Base-by-base conservation (phyloP, 2,329 filamentous ascomycete genomes). In the Phymatotrichopsis omnivora region DNA sequence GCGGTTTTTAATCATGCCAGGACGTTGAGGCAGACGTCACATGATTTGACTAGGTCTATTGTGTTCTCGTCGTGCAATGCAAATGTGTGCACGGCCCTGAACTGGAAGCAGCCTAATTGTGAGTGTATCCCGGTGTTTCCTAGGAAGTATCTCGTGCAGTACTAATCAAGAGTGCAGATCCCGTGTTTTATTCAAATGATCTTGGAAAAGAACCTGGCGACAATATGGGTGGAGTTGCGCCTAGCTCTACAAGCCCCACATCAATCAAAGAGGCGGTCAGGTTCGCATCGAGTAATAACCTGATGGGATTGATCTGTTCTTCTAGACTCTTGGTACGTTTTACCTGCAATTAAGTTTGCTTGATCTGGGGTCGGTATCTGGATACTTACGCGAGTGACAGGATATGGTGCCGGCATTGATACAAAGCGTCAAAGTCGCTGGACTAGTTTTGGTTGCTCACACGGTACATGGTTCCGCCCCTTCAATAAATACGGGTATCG, bases 51-150 rank as follows among this genome's bases (percentile, higher is more conserved):
- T 56, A 74, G 87, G 30, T 93, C 85, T 10, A 80, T 98, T 41
- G 85, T 95, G 8, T 95, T 98, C 63, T 93, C 85, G 58, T 93
- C 85, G 17, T 94, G 89, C 64, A 95, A 93, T 61, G 72, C 84
- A 10, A 82, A 80, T 53, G 75, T 96, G 16, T 98, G 91, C 65
- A 93, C 85, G 12, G 87, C 89, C 4, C 67, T 98, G 58, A 98
- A 98, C 65, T 98, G 91, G 91, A 98, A 98, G 64, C 91, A 98
- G 64, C 91, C 91, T 2, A 98, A 96, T 61, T 98, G 77, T 80
- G 62, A 66, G 74, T 66, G 5, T 27, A n/a, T n/a, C 16, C 22
- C 39, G 23, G n/a, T n/a, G 35, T 22, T 19, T 27, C 12, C 49
- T 32, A 24, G 20, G 10, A 8, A 33, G 7, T 32, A 24, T 37